Conservation (phyloP, 2,329 filamentous ascomycete species). For the Cryphonectria japonica region DNA sequence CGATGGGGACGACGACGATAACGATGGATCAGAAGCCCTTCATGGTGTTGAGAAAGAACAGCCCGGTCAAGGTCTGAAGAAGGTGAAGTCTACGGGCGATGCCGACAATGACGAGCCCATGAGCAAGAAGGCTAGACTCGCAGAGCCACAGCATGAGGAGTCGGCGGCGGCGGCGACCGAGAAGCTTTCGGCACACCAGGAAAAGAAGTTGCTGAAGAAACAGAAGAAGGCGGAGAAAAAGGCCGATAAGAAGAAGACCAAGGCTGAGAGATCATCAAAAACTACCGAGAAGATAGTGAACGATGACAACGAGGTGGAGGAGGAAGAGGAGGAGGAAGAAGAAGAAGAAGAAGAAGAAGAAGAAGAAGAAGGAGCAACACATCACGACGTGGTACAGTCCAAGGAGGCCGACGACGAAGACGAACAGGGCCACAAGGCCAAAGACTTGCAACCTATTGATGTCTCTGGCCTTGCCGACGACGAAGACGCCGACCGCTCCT, state of each 20-base stretch:
- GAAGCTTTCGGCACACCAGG: slow-evolving; percentile 25
- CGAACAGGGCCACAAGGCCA: slow-evolving; percentile 31
- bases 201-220: slow-evolving; percentile 29
- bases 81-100: slow-evolving; percentile 42
- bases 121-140: slow-evolving; percentile 60
- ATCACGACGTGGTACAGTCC: slow-evolving; percentile 29
- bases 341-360: slow-evolving; percentile 49
- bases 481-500: slow-evolving; percentile 45
- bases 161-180: slow-evolving; percentile 34
- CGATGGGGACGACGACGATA: slow-evolving; percentile 48
- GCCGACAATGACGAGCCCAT: slow-evolving; percentile 48
- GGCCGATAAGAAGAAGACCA: slow-evolving; percentile 33
- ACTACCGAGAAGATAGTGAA: slow-evolving; percentile 6
- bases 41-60: slow-evolving; percentile 62
- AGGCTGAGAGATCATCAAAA: slow-evolving; percentile 25
- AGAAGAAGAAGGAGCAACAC: slow-evolving; percentile 43
- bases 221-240: slow-evolving; percentile 35
- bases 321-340: slow-evolving; percentile 39
- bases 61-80: slow-evolving; percentile 67
- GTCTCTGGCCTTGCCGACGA: slow-evolving; percentile 52
- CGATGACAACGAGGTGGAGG: slow-evolving; percentile 38
- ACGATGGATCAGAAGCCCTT: slow-evolving; percentile 47
- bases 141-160: slow-evolving; percentile 33
- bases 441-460: slow-evolving; percentile 49
- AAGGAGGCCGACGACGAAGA: slow-evolving; percentile 38